Percentiles rank a stretch among this genome's conserved stretches.
Evolutionary conservation across 352 stramenopile genomes (phyloP).

Genomic region (Albugo candida): DNA sequence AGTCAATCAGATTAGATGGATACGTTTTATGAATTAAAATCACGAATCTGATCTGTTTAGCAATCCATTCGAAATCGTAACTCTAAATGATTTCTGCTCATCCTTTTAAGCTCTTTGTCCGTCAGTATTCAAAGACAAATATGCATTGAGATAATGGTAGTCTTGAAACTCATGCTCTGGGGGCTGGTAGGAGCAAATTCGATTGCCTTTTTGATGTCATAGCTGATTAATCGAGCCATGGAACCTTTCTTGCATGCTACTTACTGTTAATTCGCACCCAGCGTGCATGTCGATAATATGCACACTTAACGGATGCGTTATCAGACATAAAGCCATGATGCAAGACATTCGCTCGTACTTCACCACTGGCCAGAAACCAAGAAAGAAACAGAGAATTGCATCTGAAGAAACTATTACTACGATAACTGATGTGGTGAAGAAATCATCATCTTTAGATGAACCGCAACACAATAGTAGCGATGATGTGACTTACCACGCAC

Average conservation of each 20-base stretch:
- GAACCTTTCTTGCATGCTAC: no score
- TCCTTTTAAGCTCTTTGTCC: not conserved
- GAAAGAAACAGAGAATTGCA: not conserved
- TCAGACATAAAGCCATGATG: not conserved
- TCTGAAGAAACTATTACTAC: not conserved
- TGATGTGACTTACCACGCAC: slow-evolving; percentile 6
- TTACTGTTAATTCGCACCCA: no score
- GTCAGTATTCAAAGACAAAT: not conserved
- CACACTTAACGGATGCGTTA: not conserved
- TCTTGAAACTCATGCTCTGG: not conserved
- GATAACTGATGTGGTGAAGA: not conserved
- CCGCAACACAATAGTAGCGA: no score
- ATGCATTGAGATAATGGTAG: not conserved
- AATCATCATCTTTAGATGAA: not conserved
- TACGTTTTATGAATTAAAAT: no score
- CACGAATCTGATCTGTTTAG: no score
- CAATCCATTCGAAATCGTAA: no score
- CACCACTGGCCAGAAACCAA: not conserved
- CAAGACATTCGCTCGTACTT: not conserved
- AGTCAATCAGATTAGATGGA: no score
- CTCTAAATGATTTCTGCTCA: not conserved
- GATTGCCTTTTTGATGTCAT: not conserved
- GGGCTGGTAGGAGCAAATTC: not conserved
- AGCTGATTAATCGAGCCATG: no score
- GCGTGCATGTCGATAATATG: no score